A percentile compares a stretch with the other conserved stretches of the same genome.
These are phyloP conservation scores for Lentinula boryana DNA, from an alignment of 768 basidiomycete genomes.

Conservation along the genomic window DNA sequence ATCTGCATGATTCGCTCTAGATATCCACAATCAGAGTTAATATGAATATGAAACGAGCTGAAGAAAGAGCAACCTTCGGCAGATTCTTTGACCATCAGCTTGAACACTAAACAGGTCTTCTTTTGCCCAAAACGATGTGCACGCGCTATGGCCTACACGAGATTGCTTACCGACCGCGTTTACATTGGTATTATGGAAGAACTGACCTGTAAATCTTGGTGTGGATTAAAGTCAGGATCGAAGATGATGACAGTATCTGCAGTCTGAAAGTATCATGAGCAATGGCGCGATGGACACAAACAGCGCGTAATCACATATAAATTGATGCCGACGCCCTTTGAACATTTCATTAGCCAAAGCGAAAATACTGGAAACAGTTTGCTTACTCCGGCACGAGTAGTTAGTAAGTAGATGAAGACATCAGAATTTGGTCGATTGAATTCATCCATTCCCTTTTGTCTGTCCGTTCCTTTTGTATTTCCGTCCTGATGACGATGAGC, in stretches of 20 bases:
- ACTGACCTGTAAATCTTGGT: constrained; percentile 88
- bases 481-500: constrained; percentile 60
- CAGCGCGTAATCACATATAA: constrained; percentile 36
- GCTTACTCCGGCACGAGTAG: constrained; percentile 77
- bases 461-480: constrained; percentile 72
- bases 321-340: constrained; percentile 84
- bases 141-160: constrained; percentile 80
- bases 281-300: constrained; percentile 22
- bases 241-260: constrained; percentile 93
- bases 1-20: constrained; percentile 86
- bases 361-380: constrained; percentile 9
- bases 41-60: background rate
- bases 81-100: constrained; percentile 91
- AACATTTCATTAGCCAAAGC: background rate
- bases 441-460: constrained; percentile 93
- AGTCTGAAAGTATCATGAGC: constrained; percentile 46
- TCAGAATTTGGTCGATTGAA: constrained; percentile 89
- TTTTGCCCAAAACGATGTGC: constrained; percentile 93
- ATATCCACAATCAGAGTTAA: background rate
- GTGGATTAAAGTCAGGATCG: constrained; percentile 99
- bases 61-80: constrained; percentile 60
- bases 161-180: background rate
- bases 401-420: constrained; percentile 85
- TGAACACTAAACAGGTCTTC: constrained; percentile 93
- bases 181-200: background rate